Base-by-base conservation (phyloP, 208 protist genomes). In the Trypanosoma cruzi region DNA sequence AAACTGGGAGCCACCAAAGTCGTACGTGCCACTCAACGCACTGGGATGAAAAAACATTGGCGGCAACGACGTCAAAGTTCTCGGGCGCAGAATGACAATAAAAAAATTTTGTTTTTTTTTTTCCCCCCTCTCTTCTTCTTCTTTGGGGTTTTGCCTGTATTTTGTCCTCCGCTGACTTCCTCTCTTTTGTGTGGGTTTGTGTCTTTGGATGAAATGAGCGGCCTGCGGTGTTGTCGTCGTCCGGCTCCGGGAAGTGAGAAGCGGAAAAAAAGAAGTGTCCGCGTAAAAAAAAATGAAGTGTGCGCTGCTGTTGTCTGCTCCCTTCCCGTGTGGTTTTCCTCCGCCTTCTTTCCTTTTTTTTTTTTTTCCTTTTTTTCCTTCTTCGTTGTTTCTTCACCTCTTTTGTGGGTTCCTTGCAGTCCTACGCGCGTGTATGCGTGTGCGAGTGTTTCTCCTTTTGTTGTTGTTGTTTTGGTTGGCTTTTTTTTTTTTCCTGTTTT, bases 351-450 rank as follows among this genome's bases (percentile, higher is more conserved):
- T n/a, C n/a, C n/a, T n/a, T n/a, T n/a, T n/a, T n/a, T n/a, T n/a
- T n/a, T n/a, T 13, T 44, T 44, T 53, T 53, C 48, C 5, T 53
- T 53, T 53, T 53, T 53, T 53, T 53, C 20, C n/a, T 53, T 53
- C n/a, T 53, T 24, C 11, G 6, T 28, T 22, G 10, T 40, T 56
- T 67, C 44, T 58, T 57, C 4, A 56, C 56, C 44, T 49, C 26
- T 24, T 14, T 67, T 56, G 11, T 67, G 48, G n/a, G n/a, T n/a
- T n/a, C n/a, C n/a, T n/a, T n/a, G n/a, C n/a, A n/a, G n/a, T n/a
- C n/a, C n/a, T n/a, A n/a, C n/a, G n/a, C n/a, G n/a, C n/a, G n/a
- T n/a, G n/a, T n/a, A n/a, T n/a, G n/a, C n/a, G n/a, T n/a, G n/a
- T n/a, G n/a, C n/a, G 16, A 2, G 14, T 31, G 10, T 52, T 20